Percentiles rank a stretch among this genome's conserved stretches.
phyloP scores from a whole-genome alignment of 768 basidiomycete species.

The Daedalea quercina region DNA sequence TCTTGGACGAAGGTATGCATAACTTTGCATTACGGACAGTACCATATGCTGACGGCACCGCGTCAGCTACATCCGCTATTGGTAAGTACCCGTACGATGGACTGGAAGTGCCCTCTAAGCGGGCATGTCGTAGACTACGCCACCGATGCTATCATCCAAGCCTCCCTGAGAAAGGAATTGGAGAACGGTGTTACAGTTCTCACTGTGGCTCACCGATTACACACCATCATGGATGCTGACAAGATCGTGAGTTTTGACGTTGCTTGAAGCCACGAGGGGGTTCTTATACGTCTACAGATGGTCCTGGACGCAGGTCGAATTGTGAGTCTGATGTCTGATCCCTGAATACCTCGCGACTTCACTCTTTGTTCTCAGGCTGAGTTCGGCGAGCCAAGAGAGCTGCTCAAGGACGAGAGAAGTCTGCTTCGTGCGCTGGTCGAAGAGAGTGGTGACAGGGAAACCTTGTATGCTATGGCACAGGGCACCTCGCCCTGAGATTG shows the following conservation, averaged over 20 bases:
- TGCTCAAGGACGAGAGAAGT: slow-evolving; percentile 32
- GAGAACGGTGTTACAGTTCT: slow-evolving; percentile 42
- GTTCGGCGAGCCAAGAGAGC: slow-evolving; percentile 37
- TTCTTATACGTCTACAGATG: slow-evolving; percentile 44
- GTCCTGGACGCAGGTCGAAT: slow-evolving; percentile 36
- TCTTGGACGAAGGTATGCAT: slow-evolving; percentile 38
- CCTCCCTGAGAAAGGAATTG: slow-evolving; percentile 42
- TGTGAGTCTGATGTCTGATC: slow-evolving; percentile 19
- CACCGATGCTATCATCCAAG: slow-evolving; percentile 53
- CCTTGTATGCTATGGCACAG: slow-evolving; percentile 24
- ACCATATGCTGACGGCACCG: slow-evolving; percentile 21
- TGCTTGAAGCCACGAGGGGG: slow-evolving; percentile 22
- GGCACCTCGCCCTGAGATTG: background rate
- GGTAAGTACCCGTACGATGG: background rate
- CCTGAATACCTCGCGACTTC: too few relatives aligned
- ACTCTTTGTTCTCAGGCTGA: too few relatives aligned
- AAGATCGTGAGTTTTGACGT: slow-evolving; percentile 20
- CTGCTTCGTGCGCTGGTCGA: slow-evolving; percentile 31
- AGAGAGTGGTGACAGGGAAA: slow-evolving; percentile 31
- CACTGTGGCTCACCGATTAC: slow-evolving; percentile 56
- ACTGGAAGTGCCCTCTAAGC: slow-evolving; percentile 14
- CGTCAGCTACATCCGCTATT: slow-evolving; percentile 11
- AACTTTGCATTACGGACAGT: slow-evolving; percentile 45
- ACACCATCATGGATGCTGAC: slow-evolving; percentile 31
- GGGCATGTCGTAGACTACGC: slow-evolving; percentile 25